Percentiles rank a stretch among this genome's conserved stretches.
Evolutionary conservation across 176 grass and related monocot species (phyloP).

Genomic region (Secale cereale): DNA sequence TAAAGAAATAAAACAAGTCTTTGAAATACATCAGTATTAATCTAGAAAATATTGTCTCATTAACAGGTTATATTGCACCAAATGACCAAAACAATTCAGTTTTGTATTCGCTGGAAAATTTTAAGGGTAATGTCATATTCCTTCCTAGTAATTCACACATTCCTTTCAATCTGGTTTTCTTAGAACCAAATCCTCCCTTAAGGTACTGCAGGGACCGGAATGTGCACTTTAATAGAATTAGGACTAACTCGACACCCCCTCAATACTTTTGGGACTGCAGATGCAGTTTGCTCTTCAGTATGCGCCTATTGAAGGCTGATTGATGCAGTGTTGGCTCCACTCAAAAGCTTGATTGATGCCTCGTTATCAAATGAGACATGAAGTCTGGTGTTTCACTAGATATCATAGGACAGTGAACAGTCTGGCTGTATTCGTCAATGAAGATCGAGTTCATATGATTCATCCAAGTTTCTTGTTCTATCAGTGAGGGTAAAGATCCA

Average conservation of each 20-base stretch:
- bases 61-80: neutral
- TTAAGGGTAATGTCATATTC: neutral
- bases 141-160: neutral
- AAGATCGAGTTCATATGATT: neutral
- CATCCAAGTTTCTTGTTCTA: neutral
- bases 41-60: neutral
- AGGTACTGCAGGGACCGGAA: neutral
- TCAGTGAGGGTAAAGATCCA: neutral
- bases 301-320: neutral
- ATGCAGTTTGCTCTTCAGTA: neutral
- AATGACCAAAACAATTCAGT: neutral
- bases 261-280: neutral
- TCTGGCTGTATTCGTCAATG: neutral
- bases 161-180: slow-evolving; percentile 1
- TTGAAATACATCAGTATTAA: neutral
- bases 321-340: neutral
- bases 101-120: neutral
- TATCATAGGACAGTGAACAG: neutral
- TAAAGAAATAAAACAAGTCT: neutral
- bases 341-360: slow-evolving; percentile 17
- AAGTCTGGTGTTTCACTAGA: slow-evolving; percentile 22
- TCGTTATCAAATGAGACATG: slow-evolving; percentile 11
- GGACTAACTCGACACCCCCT: neutral
- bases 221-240: neutral
- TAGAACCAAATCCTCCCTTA: neutral